Evolutionary conservation across 176 grass and related monocot genomes (phyloP), one percentile per base, ranked within the genome.

Genomic region (Phragmites australis): DNA sequence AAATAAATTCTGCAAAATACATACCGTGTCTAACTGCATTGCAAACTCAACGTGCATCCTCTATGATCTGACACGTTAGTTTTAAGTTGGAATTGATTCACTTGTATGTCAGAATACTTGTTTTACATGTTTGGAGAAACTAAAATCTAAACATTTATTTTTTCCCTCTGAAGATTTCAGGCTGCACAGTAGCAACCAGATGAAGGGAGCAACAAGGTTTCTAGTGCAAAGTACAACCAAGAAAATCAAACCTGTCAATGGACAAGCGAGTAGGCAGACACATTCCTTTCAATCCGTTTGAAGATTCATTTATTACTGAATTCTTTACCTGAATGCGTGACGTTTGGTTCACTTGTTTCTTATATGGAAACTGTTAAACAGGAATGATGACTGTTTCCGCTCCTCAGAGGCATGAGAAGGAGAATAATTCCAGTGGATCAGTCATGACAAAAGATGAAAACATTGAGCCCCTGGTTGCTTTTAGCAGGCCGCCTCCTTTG

Each of bases 351-450:
- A 55, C 0, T 12, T 34, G 32, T 22, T 65, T 71, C 15, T 62
- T 68, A 25, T 81, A 17, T 37, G 34, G 55, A 26, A 70, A 79
- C 52, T 32, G 51, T 13, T 34, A 32, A 55, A 45, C 79, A 96
- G 85, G 93, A 75, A 9, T 83, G 70, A 81, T 74, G 82, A 79
- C 87, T n/a, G 68, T 93, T 75, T 79, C 88, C 42, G 65, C 77
- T 52, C 85, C 90, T 40, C 65, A 73, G 64, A 90, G 48, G 74
- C 46, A 78, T 27, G 82, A 83, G 31, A 88, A 81, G 23, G 65
- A 85, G 65, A 65, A 90, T 2, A 73, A 0, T 17, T 16, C 81
- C 30, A 31, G 50, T 57, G 65, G 82, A 29, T 64, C 53, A 27
- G 39, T 40, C 21, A 49, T 66, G n/a, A 1, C 66, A 27, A 86